A percentile compares a stretch with the other conserved stretches of the same genome.
These are phyloP conservation scores for Citrus cavaleriei DNA, from an alignment of 345 rosid genomes.

Conservation along the genomic window DNA sequence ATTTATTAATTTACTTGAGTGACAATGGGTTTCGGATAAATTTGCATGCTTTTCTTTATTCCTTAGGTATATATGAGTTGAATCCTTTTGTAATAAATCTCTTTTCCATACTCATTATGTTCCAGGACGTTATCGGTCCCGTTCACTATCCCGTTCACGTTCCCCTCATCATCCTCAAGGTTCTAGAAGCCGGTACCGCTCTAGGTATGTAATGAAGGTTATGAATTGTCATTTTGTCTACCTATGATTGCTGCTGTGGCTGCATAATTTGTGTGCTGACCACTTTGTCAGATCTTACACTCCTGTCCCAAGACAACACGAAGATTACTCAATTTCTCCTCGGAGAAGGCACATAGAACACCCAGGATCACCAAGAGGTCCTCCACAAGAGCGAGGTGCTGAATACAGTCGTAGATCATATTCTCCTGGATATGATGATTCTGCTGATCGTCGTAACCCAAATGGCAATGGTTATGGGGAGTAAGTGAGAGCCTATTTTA, in stretches of 20 bases:
- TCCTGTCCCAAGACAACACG: constrained; percentile 61
- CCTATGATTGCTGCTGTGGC: neutral
- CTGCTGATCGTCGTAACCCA: constrained; percentile 21
- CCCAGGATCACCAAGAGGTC: constrained; percentile 69
- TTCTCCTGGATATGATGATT: constrained; percentile 58
- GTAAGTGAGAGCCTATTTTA: constrained; percentile 36
- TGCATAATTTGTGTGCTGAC: neutral
- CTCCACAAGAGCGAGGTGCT: constrained; percentile 61
- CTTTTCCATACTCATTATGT: constrained; percentile 2
- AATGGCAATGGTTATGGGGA: constrained; percentile 46
- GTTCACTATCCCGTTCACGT: constrained; percentile 66
- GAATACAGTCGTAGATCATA: constrained; percentile 48
- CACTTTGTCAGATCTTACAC: constrained; percentile 65
- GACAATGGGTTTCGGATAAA: neutral
- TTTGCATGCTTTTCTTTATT: neutral
- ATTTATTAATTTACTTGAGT: neutral
- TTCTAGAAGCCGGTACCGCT: constrained; percentile 74
- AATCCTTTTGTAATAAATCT: neutral
- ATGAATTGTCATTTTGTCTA: neutral
- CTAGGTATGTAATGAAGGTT: constrained; percentile 51
- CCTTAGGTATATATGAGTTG: neutral
- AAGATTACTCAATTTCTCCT: constrained; percentile 70
- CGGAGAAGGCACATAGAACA: constrained; percentile 57
- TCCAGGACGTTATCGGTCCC: constrained; percentile 81
- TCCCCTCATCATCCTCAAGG: constrained; percentile 68